Evolutionary conservation across 768 basidiomycete genomes (phyloP), one percentile per base, ranked within the genome.

Genomic region (Suillus weaverae): DNA sequence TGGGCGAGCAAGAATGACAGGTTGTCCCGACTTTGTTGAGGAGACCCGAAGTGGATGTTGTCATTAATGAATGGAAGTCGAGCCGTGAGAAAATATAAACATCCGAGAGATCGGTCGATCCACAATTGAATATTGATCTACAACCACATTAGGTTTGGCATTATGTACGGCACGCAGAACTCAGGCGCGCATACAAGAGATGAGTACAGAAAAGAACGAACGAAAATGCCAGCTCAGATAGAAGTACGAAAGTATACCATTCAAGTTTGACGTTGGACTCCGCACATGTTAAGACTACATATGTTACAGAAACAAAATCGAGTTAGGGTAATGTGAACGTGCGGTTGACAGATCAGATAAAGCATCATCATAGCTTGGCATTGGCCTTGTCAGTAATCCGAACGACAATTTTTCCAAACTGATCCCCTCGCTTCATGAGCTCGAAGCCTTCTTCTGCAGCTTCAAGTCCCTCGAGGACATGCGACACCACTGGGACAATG

Each of bases 391-490:
- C 69, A 16, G 70, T 70, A 57, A 91, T 71, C 66, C 77, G 83
- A 62, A 90, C 75, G 41, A 92, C 86, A 35, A 94, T 84, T 75
- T 94, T 94, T 18, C 93, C 92, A 71, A 93, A 92, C 69, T 91
- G 90, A 16, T 82, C 80, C 18, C 89, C 90, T 4, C 75, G 77
- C 65, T 83, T 81, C 71, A 94, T 78, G 54, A 89, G 76, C 67
- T 86, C 82, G 72, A 94, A 94, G 4, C 91, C 93, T 64, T 88
- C 77, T 68, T 90, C 87, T 5, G 85, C 86, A 4, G 78, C 74
- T 60, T 83, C 84, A 61, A 94, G 79, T 3, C 90, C 90, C 50
- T 86, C 79, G n/a, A 93, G 72, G 33, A 92, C 83, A 66, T 86
- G 82, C 9, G 90, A 89, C 1, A 94, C 84, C 57, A 89, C 79